These are phyloP conservation scores for Melastoma candidum DNA, from an alignment of 441 rosid genomes.

Conservation along the genomic window DNA sequence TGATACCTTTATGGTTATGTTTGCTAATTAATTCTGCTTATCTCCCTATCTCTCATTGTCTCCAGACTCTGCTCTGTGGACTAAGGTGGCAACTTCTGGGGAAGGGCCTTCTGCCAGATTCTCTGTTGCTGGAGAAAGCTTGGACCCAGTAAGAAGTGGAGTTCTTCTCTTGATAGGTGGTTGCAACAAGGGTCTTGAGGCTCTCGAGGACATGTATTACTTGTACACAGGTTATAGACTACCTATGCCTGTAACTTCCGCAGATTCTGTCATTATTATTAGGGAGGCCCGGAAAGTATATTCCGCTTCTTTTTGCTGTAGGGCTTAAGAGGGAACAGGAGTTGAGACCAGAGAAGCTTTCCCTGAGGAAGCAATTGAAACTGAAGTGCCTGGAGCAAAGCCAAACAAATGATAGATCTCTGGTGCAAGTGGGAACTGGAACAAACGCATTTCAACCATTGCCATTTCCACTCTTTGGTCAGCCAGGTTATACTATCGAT, in stretches of 20 bases:
- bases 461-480: constrained; percentile 31
- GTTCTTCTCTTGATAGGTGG: constrained; percentile 83
- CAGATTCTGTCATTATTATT: constrained; percentile 6
- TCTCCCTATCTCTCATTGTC: not conserved
- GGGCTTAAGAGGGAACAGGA: constrained; percentile 56
- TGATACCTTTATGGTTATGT: too few species aligned
- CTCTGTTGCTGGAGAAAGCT: constrained; percentile 79
- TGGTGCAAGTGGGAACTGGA: constrained; percentile 35
- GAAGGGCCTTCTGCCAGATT: constrained; percentile 90
- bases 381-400: constrained; percentile 84
- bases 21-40: not conserved
- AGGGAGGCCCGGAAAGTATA: not conserved
- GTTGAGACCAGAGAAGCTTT: constrained; percentile 52
- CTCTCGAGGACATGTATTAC: constrained; percentile 85
- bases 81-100: constrained; percentile 54
- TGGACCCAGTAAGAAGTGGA: constrained; percentile 74
- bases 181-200: constrained; percentile 88
- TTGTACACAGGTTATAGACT: constrained; percentile 62
- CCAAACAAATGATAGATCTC: constrained; percentile 41
- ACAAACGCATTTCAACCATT: constrained; percentile 36
- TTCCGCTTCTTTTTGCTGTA: constrained; percentile 21
- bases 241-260: constrained; percentile 4
- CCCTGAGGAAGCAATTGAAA: constrained; percentile 86
- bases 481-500: constrained; percentile 25
- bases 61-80: constrained; percentile 77